Evolutionary conservation across 768 basidiomycete genomes (phyloP).

Genomic region (Pleurotus tuoliensis): DNA sequence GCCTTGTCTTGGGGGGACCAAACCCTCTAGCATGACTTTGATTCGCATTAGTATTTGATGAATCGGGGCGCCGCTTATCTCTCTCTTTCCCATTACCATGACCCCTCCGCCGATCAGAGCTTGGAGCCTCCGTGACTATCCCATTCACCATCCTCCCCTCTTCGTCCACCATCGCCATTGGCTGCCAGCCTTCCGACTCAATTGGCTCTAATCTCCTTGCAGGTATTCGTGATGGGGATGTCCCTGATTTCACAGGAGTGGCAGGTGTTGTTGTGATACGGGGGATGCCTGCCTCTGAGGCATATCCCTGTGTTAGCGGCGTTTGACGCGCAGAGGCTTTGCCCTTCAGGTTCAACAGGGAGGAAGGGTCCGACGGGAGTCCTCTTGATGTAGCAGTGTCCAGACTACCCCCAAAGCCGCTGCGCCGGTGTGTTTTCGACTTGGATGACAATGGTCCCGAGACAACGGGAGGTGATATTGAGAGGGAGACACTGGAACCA

Average conservation of each 20-base stretch:
- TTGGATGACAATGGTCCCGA: conserved; percentile 26
- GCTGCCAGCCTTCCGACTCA: conserved; percentile 33
- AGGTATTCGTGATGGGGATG: conserved; percentile 10
- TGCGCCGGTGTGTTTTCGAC: conserved; percentile 4
- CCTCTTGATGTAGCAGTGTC: background rate
- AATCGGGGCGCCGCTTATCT: background rate
- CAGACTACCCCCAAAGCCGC: conserved; percentile 1
- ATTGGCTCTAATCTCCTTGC: conserved; percentile 25
- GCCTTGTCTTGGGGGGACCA: background rate
- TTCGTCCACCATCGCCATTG: conserved; percentile 35
- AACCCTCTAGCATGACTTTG: background rate
- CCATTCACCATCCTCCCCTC: conserved; percentile 18
- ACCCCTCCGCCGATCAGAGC: background rate
- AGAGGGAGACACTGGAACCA: conserved; percentile 11
- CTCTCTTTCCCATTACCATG: background rate
- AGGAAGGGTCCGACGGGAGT: background rate
- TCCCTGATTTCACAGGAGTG: conserved; percentile 22
- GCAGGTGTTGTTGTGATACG: conserved; percentile 30
- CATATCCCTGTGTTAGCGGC: conserved; percentile 15
- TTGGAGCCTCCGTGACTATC: background rate
- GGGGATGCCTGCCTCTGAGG: conserved; percentile 12
- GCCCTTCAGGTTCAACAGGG: background rate
- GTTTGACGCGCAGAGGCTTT: background rate
- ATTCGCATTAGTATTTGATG: background rate
- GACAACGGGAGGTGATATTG: conserved; percentile 21